phyloP scores from a whole-genome alignment of 345 rosid genomes.

The Luvunga scandens region DNA sequence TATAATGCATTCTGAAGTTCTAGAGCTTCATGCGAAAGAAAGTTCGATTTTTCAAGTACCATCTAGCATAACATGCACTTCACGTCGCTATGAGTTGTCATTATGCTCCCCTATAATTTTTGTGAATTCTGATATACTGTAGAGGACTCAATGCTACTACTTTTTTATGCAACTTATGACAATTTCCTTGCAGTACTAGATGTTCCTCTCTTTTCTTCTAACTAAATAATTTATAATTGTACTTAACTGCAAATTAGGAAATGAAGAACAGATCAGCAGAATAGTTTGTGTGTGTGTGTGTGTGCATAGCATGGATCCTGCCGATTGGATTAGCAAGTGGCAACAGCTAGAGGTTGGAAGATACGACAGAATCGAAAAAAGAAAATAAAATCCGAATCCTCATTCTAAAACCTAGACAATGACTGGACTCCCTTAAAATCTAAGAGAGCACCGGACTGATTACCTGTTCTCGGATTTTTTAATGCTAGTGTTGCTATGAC shows the following conservation, averaged over 20 bases:
- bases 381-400: neutral
- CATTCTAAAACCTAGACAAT: neutral
- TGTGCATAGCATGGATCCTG: neutral
- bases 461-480: neutral
- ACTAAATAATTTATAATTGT: neutral
- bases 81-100: neutral
- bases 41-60: neutral
- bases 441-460: neutral
- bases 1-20: too few relatives aligned
- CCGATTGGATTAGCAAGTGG: neutral
- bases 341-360: neutral
- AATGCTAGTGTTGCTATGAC: neutral
- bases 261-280: neutral
- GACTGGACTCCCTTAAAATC: neutral
- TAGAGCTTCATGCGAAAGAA: neutral
- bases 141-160: neutral
- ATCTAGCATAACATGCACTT: neutral
- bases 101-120: neutral
- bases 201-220: neutral
- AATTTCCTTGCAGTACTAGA: too few relatives aligned
- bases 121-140: neutral
- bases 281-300: too few relatives aligned
- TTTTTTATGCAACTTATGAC: too few relatives aligned
- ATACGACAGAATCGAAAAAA: neutral
- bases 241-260: neutral